Base-by-base conservation (phyloP, 805 yeast genomes). In the Yamadazyma laniorum region DNA sequence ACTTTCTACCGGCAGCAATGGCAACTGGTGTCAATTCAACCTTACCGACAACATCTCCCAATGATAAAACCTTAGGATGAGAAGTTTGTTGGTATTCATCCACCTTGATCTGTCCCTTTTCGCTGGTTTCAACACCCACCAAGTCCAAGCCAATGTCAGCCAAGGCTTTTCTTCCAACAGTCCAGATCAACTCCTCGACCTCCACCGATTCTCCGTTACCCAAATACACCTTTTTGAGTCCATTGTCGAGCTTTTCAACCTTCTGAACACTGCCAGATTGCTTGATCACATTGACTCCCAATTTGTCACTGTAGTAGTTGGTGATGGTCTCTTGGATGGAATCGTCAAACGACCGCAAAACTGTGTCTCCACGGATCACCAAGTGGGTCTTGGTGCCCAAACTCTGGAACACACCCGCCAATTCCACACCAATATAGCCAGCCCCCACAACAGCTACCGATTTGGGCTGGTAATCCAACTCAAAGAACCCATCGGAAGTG, bases 21-120 rank as follows among this genome's bases (percentile, higher is more conserved):
- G 99, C 99, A 30, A 89, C 97, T 6, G 99, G 99, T 2, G 99
- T 93, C 53, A 93, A 76, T 70, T 93, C 98, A 31, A 86, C 84
- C 21, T 85, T 80, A 45, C 96, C 97, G 30, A 86, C 84, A 43
- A 91, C 95, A 61, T 93, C 99, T 56, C 99, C 99, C 32, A 93
- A 69, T 1, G 99, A 83, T 59, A 75, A 87, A 47, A 93, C 73
- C 59, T 79, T 75, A 39, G 77, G 68, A 47, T 84, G 76, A 35
- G 78, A 71, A 6, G 97, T 84, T 56, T 80, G 77, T 72, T 93
- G 98, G 65, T 68, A 91, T 65, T 88, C 96, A 60, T 93, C 95
- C 25, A 79, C 95, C 35, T 75, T 61, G 33, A 93, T 72, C 61
- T 83, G 82, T 11, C 76, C 85, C 25, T 66, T 63, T 3, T 67